Percentiles rank a stretch among this genome's conserved stretches.
phyloP scores from a whole-genome alignment of 176 grass and related monocot genomes.

The Leersia perrieri region DNA sequence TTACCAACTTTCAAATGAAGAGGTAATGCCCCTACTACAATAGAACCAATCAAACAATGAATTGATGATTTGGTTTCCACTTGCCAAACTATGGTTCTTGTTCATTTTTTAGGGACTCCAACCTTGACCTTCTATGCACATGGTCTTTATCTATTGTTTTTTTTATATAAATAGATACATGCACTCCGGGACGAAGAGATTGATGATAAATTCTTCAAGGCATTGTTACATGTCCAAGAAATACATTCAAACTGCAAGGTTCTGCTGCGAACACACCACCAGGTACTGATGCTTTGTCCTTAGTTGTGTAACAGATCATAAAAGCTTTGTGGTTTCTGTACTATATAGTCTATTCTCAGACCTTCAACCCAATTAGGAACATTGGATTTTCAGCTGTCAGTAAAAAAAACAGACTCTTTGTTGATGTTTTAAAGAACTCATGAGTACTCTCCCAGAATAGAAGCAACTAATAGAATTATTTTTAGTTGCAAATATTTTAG shows the following conservation, averaged over 20 bases:
- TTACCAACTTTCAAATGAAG: constrained; percentile 95
- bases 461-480: not conserved
- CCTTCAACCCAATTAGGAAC: not conserved
- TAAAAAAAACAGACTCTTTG: not conserved
- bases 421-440: not conserved
- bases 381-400: not conserved
- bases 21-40: constrained; percentile 46
- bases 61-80: constrained; percentile 8
- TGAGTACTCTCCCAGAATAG: not conserved
- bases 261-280: constrained; percentile 91
- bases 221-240: constrained; percentile 93
- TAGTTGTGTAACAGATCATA: constrained; percentile 3
- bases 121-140: not conserved
- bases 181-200: constrained; percentile 86
- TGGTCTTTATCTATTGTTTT: not conserved
- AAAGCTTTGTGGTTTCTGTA: not conserved
- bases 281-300: constrained; percentile 46
- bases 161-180: constrained; percentile 69
- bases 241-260: constrained; percentile 99
- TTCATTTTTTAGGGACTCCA: not conserved
- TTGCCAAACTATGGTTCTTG: not conserved
- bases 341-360: not conserved
- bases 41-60: not conserved
- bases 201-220: constrained; percentile 94
- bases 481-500: not conserved